These are phyloP conservation scores for Neocucurbitaria cava DNA, from an alignment of 2,329 filamentous ascomycete genomes.

Conservation along the genomic window DNA sequence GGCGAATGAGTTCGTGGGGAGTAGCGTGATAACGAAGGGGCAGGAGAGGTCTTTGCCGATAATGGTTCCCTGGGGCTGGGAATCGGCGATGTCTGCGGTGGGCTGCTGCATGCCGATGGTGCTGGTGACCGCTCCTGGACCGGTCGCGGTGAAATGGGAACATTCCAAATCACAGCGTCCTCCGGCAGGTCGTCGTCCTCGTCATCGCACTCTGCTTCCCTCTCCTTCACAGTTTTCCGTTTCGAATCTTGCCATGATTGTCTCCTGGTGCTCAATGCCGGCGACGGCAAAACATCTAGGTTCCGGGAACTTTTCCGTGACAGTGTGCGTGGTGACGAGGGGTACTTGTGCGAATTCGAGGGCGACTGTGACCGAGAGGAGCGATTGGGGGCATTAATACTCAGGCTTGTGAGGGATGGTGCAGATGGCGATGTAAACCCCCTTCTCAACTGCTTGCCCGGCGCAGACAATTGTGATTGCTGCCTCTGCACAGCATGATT, in stretches of 20 bases:
- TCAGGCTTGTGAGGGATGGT: conserved; percentile 41
- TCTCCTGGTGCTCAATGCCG: conserved; percentile 49
- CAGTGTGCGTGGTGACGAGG: conserved; percentile 38
- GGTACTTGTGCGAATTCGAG: conserved; percentile 32
- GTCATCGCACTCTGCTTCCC: conserved; percentile 81
- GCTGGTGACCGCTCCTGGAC: conserved; percentile 49
- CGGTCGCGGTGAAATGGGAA: conserved; percentile 74
- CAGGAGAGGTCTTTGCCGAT: conserved; percentile 36
- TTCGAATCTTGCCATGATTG: conserved; percentile 69
- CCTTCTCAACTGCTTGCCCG: conserved; percentile 48
- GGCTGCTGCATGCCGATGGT: conserved; percentile 37
- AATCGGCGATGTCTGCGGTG: conserved; percentile 32
- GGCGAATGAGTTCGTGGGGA: conserved; percentile 29
- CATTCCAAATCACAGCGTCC: conserved; percentile 79
- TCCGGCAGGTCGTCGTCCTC: conserved; percentile 74
- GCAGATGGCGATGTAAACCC: conserved; percentile 51
- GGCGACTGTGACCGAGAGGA: conserved; percentile 48
- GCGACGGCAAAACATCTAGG: conserved; percentile 39
- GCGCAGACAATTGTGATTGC: conserved; percentile 48
- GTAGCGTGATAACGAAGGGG: conserved; percentile 26
- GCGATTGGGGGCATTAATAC: conserved; percentile 40
- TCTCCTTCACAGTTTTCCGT: conserved; percentile 71
- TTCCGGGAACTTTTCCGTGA: conserved; percentile 44
- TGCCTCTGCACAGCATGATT: conserved; percentile 37
- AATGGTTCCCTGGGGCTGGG: conserved; percentile 24